Base-by-base conservation (phyloP, 2,329 filamentous ascomycete genomes). In the Colletotrichum godetiae region DNA sequence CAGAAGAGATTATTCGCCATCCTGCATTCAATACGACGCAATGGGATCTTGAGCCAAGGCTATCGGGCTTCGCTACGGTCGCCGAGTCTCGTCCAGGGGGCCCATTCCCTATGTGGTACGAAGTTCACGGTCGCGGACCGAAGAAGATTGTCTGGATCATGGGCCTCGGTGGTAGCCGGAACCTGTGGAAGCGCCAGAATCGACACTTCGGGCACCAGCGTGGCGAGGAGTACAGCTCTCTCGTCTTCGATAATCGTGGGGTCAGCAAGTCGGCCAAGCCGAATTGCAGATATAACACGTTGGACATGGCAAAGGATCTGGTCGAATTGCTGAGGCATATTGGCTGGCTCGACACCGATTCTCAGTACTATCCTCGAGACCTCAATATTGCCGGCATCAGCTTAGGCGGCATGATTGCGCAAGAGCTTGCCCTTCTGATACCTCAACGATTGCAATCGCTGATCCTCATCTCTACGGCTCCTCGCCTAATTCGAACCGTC, bases 341-440 rank as follows among this genome's bases (percentile, higher is more conserved):
- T 2, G 88, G 88, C 58, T 93, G 91, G 91, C 89, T 76, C 2
- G 79, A 65, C 74, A 67, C 46, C 3, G 68, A 67, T 31, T 59
- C 62, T 11, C 46, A 31, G 7, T 42, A n/a, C 15, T 71, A 67
- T 22, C 83, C n/a, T 78, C 84, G 60, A 77, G 85, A 68, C 85
- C 88, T 76, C 81, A 89, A 94, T 78, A 80, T 93, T 61, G 84
- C 92, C 56, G 92, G 92, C 15, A 89, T 93, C 65, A 91, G 88
- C 72, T 92, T 94, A 91, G 92, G 92, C 60, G 92, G 92, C 74
- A 94, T 94, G 92, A 94, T 94, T 77, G 88, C 91, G 1, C 92
- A 94, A 81, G 92, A 94, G 83, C 77, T 94, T 10, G 84, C 81
- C 5, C 81, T 79, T 66, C 75, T 81, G 3, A 80, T 80, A 29